Evolutionary conservation across 2,329 filamentous ascomycete species (phyloP), one percentile per base, ranked within the genome.

Genomic region (Ophiobolus disseminans): DNA sequence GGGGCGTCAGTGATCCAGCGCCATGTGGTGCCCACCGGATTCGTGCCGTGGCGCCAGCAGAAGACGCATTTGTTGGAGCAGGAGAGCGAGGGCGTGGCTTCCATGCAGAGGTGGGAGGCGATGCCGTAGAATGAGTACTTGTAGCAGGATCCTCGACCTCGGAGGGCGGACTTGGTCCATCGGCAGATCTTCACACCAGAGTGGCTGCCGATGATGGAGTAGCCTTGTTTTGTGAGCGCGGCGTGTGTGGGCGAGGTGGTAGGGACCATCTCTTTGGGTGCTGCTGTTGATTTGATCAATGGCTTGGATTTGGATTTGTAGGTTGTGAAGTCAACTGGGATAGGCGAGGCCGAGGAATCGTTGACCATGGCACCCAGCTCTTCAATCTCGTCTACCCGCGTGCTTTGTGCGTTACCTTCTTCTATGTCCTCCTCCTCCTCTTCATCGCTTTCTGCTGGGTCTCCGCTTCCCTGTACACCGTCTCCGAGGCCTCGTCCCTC

Each of bases 1-100:
- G 93, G 92, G 0, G 90, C 87, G 68, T 97, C 94, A 22, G 97
- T 90, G 40, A 92, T 85, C 93, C 93, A 99, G 52, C 93, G 87
- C 93, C 94, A 97, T 4, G 89, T 96, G 2, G 94, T 97, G 38
- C 92, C 92, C 0, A 97, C 94, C 0, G 93, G 93, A 70, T 97
- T 99, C 0, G 94, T 97, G 43, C 93, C 94, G 69, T 97, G 94
- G 5, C 94, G 87, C 94, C 93, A 99, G 81, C 93, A 99, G 74
- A 97, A 99, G 58, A 99, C 91, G 73, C 94, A 97, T 73, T 99
- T 97, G 78, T 97, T 97, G 55, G 89, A 94, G 80, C 93, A 99
- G 8, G 91, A 96, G 3, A 99, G 83, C 0, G 92, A 96, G 0
- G 93, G 93, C 0, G 93, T 97, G 2, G 93, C 93, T 75, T 99